Conservation (phyloP, 2,329 filamentous ascomycete genomes). For the Aspergillus luchuensis region DNA sequence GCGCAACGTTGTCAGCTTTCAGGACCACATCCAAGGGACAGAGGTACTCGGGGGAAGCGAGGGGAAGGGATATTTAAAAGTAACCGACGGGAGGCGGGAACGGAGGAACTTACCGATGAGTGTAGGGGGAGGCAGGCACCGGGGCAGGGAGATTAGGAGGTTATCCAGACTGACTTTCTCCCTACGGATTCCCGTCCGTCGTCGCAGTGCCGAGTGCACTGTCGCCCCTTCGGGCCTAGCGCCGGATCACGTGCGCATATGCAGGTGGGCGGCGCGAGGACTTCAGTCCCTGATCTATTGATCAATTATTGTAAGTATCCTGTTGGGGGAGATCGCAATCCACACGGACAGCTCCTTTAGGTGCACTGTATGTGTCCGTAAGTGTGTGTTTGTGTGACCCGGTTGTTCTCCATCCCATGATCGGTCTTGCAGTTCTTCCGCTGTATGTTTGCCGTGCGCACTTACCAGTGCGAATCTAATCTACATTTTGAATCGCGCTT, state of each 20-base stretch:
- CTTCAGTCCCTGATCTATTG: neutral
- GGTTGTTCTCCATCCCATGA: neutral
- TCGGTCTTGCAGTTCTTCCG: neutral
- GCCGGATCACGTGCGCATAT: conserved; percentile 19
- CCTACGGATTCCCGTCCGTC: conserved; percentile 19
- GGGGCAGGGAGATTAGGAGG: conserved; percentile 25
- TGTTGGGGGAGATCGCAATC: neutral
- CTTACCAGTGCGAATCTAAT: neutral
- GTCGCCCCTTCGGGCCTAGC: conserved; percentile 24
- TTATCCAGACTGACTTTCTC: conserved; percentile 24
- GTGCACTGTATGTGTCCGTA: neutral
- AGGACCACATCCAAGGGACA: neutral
- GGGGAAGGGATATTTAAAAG: neutral
- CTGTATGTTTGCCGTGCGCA: neutral
- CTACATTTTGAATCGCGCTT: neutral
- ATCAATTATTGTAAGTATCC: neutral
- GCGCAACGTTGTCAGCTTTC: conserved; percentile 17
- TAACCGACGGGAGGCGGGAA: conserved; percentile 5
- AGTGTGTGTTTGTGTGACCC: neutral
- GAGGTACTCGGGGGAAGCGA: neutral
- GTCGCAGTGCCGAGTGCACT: conserved; percentile 24
- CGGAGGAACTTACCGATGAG: conserved; percentile 9
- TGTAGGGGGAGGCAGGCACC: conserved; percentile 12
- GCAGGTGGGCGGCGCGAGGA: neutral
- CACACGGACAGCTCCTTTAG: neutral